Evolutionary conservation across 1,284 basidiomycete species (phyloP), one percentile per base, ranked within the genome.

Genomic region (Fomitopsis betulina): DNA sequence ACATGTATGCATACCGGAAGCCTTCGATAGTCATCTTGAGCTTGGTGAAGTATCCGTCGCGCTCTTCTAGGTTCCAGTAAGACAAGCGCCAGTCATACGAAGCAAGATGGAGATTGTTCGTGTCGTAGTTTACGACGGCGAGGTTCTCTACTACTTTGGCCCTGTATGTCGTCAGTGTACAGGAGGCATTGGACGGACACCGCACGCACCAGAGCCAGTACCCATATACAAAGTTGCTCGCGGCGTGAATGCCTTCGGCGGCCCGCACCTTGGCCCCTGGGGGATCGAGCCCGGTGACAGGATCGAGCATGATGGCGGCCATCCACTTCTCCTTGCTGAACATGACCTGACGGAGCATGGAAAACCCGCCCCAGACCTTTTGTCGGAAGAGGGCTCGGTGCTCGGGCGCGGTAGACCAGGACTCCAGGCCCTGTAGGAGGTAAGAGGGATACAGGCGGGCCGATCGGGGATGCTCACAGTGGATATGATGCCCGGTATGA

Each of bases 61-160:
- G 84, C 63, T 89, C 88, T 75, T 99, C 95, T 3, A 91, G 76
- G 68, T 99, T 98, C 74, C 85, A 89, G 72, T 86, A 94, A n/a
- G 92, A 92, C 56, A 98, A 70, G 40, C 95, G 81, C 93, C 93
- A 96, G 69, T 96, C 94, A 69, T 95, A 96, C 12, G 93, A 87
- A 0, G 93, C 93, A 47, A 96, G 81, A 62, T 89, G 81, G 60
- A 97, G 78, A 63, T 94, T 95, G 67, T 96, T 94, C 2, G 92
- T 91, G 66, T 96, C 94, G 67, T 97, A 97, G 65, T 90, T 90
- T 21, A 96, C 82, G 1, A 89, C 92, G 0, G 96, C 94, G 1
- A 98, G 79, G 68, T 98, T 98, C 72, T 98, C 89, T 12, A 98
- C 87, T 56, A 98, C 74, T 96, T 96, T 3, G 91, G 86, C 89